These are phyloP conservation scores for Pichia eremophila DNA, from an alignment of 805 yeast species.

Conservation along the genomic window DNA sequence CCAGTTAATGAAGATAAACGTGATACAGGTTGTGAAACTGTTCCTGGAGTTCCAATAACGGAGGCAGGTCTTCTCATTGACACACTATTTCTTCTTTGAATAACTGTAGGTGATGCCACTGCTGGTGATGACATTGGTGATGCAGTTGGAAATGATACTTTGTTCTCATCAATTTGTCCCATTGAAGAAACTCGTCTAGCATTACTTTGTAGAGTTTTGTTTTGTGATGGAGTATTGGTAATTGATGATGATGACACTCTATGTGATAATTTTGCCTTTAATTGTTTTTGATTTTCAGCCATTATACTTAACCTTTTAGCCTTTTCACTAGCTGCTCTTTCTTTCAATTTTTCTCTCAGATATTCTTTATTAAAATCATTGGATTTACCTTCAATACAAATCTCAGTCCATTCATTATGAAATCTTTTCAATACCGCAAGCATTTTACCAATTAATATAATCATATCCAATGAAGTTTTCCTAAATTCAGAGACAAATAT, in stretches of 20 bases:
- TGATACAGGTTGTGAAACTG: background rate
- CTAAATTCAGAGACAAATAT: slow-evolving; percentile 25
- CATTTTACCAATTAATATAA: slow-evolving; percentile 23
- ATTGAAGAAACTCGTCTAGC: background rate
- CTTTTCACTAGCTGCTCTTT: slow-evolving; percentile 13
- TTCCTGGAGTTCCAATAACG: background rate
- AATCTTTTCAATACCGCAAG: slow-evolving; percentile 27
- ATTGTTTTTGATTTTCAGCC: slow-evolving; percentile 2
- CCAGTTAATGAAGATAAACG: background rate
- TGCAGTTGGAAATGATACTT: background rate
- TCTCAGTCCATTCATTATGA: slow-evolving; percentile 30
- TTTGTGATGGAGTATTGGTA: background rate
- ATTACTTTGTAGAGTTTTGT: background rate
- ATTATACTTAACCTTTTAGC: slow-evolving; percentile 1
- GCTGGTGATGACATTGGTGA: background rate
- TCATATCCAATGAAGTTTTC: slow-evolving; percentile 34
- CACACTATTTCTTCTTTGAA: background rate
- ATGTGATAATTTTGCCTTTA: background rate
- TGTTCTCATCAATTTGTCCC: background rate
- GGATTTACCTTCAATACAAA: slow-evolving; percentile 27
- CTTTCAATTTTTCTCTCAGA: slow-evolving; percentile 18
- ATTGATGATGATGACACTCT: background rate
- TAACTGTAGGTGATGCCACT: background rate
- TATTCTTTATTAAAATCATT: slow-evolving; percentile 32
- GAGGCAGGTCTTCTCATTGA: background rate